Evolutionary conservation across 2,329 filamentous ascomycete species (phyloP), one percentile per base, ranked within the genome.

Genomic region (Aurifilum marmelostoma): DNA sequence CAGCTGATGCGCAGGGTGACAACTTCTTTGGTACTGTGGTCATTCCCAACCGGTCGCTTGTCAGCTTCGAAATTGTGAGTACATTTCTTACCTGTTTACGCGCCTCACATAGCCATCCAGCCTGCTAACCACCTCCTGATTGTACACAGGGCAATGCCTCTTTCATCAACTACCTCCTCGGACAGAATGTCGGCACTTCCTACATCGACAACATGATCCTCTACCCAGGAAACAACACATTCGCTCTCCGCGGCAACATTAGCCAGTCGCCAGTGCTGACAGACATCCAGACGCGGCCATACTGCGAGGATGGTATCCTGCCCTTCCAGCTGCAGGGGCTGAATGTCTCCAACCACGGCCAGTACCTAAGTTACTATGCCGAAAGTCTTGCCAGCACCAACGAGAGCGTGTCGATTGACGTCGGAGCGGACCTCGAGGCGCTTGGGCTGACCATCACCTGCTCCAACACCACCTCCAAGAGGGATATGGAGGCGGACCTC

Each of bases 31-130:
- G 84, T 73, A 84, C 80, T 18, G 84, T 85, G 68, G 80, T 81
- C 68, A 89, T 92, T 64, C 88, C 88, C 72, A 92, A 92, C 77
- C 84, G 83, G 8, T 90, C 89, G 1, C 79, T 87, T 65, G 83
- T 90, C 75, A 87, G 84, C n/a, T 82, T 92, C 65, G 85, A 90
- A 43, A 85, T 92, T 74, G 87, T 88, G 80, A 79, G 85, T 81
- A 41, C 21, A 4, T 34, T 62, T 2, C 18, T 67, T 54, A 8
- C 56, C 27, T n/a, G n/a, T 9, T 27, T n/a, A n/a, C n/a, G n/a
- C n/a, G n/a, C n/a, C n/a, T n/a, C n/a, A n/a, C 34, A 34, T 34
- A 34, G 8, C 8, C 24, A 32, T 29, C 14, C 29, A 14, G 29
- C n/a, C 43, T 32, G 52, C 34, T 60, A 29, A 34, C 21, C 59